Evolutionary conservation across 257 asterid genomes (phyloP).

Genomic region (Oldenlandia corymbosa): DNA sequence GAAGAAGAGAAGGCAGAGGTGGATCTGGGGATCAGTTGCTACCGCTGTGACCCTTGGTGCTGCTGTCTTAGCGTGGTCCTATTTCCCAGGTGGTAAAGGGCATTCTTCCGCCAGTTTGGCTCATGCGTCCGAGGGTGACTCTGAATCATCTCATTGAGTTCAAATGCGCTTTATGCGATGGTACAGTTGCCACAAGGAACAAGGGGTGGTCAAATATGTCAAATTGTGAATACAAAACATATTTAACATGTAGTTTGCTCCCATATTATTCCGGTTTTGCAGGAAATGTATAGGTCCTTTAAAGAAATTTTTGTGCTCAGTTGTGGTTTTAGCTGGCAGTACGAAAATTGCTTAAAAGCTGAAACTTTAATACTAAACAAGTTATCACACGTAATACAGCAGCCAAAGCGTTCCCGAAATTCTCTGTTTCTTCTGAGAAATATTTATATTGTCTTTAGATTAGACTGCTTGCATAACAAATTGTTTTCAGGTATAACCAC

Average conservation of each 20-base stretch:
- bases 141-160: conserved; percentile 23
- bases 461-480: background rate
- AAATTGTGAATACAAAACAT: conserved; percentile 37
- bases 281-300: conserved; percentile 34
- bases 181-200: conserved; percentile 20
- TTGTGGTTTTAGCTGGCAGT: conserved; percentile 22
- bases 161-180: conserved; percentile 3
- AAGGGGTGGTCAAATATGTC: conserved; percentile 27
- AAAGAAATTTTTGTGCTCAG: conserved; percentile 9
- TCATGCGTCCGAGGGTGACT: conserved; percentile 29
- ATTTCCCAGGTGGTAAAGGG: conserved; percentile 48
- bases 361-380: background rate
- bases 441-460: background rate
- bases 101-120: conserved; percentile 31
- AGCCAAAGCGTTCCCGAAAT: background rate
- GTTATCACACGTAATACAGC: background rate
- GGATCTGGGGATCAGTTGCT: conserved; percentile 79
- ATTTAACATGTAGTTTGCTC: conserved; percentile 22
- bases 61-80: conserved; percentile 57
- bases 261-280: conserved; percentile 21
- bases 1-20: conserved; percentile 57
- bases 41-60: conserved; percentile 59
- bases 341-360: conserved; percentile 13
- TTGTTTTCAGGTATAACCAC: no score
- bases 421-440: background rate